Evolutionary conservation across 768 basidiomycete genomes (phyloP).

Genomic region (Boletales sp.): DNA sequence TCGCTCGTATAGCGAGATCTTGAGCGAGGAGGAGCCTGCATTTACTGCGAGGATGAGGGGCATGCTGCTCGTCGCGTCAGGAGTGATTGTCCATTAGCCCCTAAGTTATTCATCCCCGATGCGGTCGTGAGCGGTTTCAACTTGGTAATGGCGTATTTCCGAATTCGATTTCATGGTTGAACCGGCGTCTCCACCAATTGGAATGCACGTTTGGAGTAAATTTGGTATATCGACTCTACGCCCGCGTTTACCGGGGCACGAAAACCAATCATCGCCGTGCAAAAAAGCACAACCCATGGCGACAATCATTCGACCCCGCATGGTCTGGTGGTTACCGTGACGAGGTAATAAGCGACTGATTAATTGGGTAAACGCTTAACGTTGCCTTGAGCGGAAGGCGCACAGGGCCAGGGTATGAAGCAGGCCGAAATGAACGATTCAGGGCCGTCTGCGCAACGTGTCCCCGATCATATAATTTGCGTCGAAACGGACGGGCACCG

Average conservation of each 20-base stretch:
- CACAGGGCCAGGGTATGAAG: conserved; percentile 6
- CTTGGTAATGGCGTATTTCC: too few species aligned
- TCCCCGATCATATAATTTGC: background rate
- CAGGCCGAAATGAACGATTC: conserved; percentile 27
- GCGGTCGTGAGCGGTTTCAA: too few species aligned
- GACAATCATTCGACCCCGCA: background rate
- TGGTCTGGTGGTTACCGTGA: background rate
- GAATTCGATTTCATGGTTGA: too few species aligned
- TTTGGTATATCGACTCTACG: background rate
- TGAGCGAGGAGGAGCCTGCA: conserved; percentile 84
- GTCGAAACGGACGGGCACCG: conserved; percentile 4
- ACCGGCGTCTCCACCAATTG: too few species aligned
- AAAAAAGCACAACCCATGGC: background rate
- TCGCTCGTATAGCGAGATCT: conserved; percentile 63
- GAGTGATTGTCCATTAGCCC: background rate
- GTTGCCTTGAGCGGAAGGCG: conserved; percentile 10
- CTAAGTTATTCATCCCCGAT: background rate
- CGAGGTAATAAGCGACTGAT: conserved; percentile 2
- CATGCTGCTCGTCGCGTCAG: conserved; percentile 4
- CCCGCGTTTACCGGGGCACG: conserved; percentile 4
- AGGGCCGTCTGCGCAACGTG: conserved; percentile 16
- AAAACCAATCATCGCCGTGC: conserved; percentile 1
- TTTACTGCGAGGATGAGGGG: conserved; percentile 66
- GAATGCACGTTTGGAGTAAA: background rate
- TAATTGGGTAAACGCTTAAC: conserved; percentile 12